These are phyloP conservation scores for Leptographium procerum DNA, from an alignment of 2,329 filamentous ascomycete genomes.

Conservation along the genomic window DNA sequence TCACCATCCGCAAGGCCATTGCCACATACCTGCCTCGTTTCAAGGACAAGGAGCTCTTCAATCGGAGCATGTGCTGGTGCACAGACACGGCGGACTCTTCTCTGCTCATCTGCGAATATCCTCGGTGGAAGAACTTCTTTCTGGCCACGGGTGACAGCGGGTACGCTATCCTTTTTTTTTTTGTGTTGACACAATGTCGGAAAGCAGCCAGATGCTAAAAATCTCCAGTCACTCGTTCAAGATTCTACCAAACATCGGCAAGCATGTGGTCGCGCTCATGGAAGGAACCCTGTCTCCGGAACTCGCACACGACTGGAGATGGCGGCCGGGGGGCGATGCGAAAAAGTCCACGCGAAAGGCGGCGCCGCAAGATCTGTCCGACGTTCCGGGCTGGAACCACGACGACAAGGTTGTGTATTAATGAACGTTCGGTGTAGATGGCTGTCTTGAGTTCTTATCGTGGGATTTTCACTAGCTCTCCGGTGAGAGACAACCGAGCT, in stretches of 20 bases:
- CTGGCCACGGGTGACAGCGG: slow-evolving; percentile 47
- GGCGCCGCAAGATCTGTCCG: background rate
- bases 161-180: background rate
- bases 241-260: slow-evolving; percentile 3
- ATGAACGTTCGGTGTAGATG: too few relatives aligned
- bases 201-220: background rate
- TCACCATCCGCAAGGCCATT: slow-evolving; percentile 3
- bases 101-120: slow-evolving; percentile 24
- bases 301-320: slow-evolving; percentile 1
- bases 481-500: too few relatives aligned
- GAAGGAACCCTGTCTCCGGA: background rate
- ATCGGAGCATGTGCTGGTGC: slow-evolving; percentile 7
- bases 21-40: slow-evolving; percentile 2
- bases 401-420: background rate
- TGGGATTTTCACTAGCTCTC: background rate
- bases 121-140: slow-evolving; percentile 34
- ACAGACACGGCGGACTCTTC: slow-evolving; percentile 5
- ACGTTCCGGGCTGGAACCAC: slow-evolving; percentile 3
- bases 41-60: background rate
- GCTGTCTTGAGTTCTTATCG: background rate
- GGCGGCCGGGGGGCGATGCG: slow-evolving; percentile 5
- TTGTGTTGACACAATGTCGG: background rate
- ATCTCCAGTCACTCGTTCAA: slow-evolving; percentile 4
- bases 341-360: background rate
- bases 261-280: slow-evolving; percentile 3